Evolutionary conservation across 1,284 basidiomycete genomes (phyloP), one percentile per base, ranked within the genome.

Genomic region (Microbotryum silenes-acaulis): DNA sequence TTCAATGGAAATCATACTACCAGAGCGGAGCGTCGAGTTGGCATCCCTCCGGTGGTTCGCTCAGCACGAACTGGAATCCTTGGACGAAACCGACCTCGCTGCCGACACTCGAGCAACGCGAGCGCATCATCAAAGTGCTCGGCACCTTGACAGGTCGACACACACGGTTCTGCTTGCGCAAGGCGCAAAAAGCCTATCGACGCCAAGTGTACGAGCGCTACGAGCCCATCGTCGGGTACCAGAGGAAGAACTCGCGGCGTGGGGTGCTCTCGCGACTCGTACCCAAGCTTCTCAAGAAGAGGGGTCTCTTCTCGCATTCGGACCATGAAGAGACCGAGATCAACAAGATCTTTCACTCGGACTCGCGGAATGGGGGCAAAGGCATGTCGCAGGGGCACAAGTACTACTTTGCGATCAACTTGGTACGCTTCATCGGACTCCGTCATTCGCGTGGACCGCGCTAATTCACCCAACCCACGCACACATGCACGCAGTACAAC

Each of bases 371-470:
- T 51, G 54, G 59, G 27, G 27, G 56, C 29, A 56, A 65, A 31
- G 46, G 70, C 64, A 58, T 73, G 76, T 75, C 81, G 60, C 70
- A 78, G 75, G 71, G 85, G 65, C 92, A 97, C 83, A 96, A 96
- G 75, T 97, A 96, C 77, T 97, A 91, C 77, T 94, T 97, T 77
- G 92, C 91, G 58, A 96, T 97, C 82, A 97, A 97, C 78, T 96
- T 69, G 93, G 92, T 81, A 92, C 93, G 79, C 92, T 89, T n/a
- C 9, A 23, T 37, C 23, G 16, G 42, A 25, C n/a, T 29, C 18
- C 6, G 56, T n/a, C 7, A 33, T n/a, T 6, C 21, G 20, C 25
- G 25, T 8, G 25, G 47, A 49, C 6, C 4, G 42, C 31, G 56
- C 49, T 51, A 18, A 57, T 49, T 12, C 4, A 9, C 16, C 6